Percentiles rank a stretch among this genome's conserved stretches.
phyloP scores from a whole-genome alignment of 1,284 basidiomycete genomes.

The Stereum hirsutum region DNA sequence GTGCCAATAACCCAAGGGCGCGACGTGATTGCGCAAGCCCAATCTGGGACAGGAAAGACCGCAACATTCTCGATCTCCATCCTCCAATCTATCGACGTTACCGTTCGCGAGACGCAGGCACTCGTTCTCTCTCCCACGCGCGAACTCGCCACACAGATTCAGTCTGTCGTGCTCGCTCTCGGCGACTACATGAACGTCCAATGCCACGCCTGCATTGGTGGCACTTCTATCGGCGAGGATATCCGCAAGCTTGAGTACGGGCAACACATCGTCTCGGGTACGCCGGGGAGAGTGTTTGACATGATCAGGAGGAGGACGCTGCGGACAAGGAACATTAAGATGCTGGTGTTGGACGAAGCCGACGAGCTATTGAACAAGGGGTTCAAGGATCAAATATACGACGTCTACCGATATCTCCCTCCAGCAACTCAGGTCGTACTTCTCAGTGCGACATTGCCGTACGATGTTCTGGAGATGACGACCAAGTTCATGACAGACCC shows the following conservation, averaged over 20 bases:
- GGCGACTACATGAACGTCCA: constrained; percentile 99
- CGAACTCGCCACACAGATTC: constrained; percentile 95
- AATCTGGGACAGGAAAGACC: constrained; percentile 99
- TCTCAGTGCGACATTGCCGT: constrained; percentile 91
- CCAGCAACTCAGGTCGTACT: constrained; percentile 98
- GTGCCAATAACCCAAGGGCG: constrained; percentile 91
- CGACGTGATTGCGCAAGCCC: constrained; percentile 97
- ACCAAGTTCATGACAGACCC: constrained; percentile 99
- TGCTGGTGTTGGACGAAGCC: constrained; percentile 97
- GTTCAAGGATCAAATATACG: constrained; percentile 99
- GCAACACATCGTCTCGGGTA: constrained; percentile 96
- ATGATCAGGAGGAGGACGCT: constrained; percentile 96
- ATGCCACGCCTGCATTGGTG: constrained; percentile 98
- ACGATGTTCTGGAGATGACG: constrained; percentile 99
- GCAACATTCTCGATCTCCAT: constrained; percentile 96
- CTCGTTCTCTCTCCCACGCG: constrained; percentile 93
- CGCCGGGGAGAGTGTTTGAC: constrained; percentile 97
- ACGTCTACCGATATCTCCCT: constrained; percentile 97
- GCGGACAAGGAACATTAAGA: constrained; percentile 98
- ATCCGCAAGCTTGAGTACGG: constrained; percentile 98
- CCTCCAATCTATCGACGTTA: constrained; percentile 93
- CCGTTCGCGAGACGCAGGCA: constrained; percentile 93
- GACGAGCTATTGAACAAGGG: constrained; percentile 98
- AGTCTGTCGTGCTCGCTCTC: constrained; percentile 94
- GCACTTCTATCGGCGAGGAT: constrained; percentile 96